Evolutionary conservation across 805 yeast genomes (phyloP).

Genomic region (Cyberlindnera euphorbiiphila): DNA sequence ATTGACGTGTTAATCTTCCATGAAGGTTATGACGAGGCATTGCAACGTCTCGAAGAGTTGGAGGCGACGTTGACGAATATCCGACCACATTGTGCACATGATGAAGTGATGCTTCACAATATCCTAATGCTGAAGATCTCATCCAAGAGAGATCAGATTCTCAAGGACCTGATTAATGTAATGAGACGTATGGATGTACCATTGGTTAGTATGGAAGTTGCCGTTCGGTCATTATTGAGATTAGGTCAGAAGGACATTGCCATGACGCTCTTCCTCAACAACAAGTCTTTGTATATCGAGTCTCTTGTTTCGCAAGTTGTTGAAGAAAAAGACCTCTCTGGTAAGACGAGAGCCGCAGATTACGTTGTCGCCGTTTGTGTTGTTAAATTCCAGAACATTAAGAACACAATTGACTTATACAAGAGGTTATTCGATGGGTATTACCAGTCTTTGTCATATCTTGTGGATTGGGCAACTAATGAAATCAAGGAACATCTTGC

Average conservation of each 20-base stretch:
- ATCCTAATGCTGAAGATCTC: constrained; percentile 31
- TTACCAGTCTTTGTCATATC: constrained; percentile 45
- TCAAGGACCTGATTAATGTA: constrained; percentile 33
- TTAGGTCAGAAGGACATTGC: constrained; percentile 47
- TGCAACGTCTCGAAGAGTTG: constrained; percentile 32
- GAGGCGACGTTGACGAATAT: constrained; percentile 27
- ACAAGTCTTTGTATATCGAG: constrained; percentile 44
- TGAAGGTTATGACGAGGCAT: constrained; percentile 45
- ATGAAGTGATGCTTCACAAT: constrained; percentile 31
- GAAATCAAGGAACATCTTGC: constrained; percentile 44
- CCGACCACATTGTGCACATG: constrained; percentile 20
- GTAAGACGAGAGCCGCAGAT: constrained; percentile 40
- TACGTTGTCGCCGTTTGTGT: constrained; percentile 61
- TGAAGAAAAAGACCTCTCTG: constrained; percentile 42
- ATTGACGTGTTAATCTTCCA: constrained; percentile 66
- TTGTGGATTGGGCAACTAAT: constrained; percentile 40
- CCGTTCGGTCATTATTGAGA: constrained; percentile 32
- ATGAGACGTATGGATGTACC: constrained; percentile 28
- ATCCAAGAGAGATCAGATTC: constrained; percentile 30
- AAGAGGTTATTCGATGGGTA: constrained; percentile 44
- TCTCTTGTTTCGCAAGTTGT: constrained; percentile 45
- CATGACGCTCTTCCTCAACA: constrained; percentile 42
- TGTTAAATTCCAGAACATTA: constrained; percentile 57
- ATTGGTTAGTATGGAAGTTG: constrained; percentile 27
- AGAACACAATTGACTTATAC: constrained; percentile 53